Base-by-base conservation (phyloP, 352 stramenopile species). In the Globisporangium nunn region DNA sequence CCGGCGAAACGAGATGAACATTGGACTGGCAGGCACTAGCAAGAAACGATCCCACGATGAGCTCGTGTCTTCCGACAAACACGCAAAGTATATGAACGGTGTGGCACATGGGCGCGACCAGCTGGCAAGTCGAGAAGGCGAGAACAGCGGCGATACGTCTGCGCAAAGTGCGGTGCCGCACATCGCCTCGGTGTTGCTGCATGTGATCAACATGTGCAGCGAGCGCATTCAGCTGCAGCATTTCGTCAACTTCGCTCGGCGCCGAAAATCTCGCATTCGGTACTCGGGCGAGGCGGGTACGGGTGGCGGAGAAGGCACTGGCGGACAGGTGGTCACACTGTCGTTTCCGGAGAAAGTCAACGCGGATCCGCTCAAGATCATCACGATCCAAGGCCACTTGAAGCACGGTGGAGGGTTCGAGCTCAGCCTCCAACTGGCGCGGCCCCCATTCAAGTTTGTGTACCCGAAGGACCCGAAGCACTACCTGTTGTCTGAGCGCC, bases 311-410 rank as follows among this genome's bases (percentile, higher is more conserved):
- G 62, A 74, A 14, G 81, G 81, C 12, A 91, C 81, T 8, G 81
- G 83, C 58, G 81, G 81, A n/a, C 81, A 93, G 68, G 79, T 93
- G 18, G 84, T 93, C 35, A 91, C 81, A 7, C 67, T 93, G n/a
- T 88, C 84, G 18, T 93, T 93, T 60, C 83, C 84, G 6, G 81
- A 93, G 49, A 90, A 90, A 51, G 78, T 93, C 33, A 87, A 90
- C 50, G 77, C 76, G n/a, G 79, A 90, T 54, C 84, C 84, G 50
- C 71, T 93, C 51, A 79, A 78, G 52, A 88, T 93, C 37, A 40
- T 81, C 45, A 77, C 81, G 6, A 91, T 93, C 52, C 84, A 91
- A 66, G 84, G 81, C 7, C 84, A 93, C 47, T 48, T 93, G 41
- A 87, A 87, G 54, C 81, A 89, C 58, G 72, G 73, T 14, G 81